phyloP scores from a whole-genome alignment of 1,284 basidiomycete genomes.

The Papiliotrema nemorosa region DNA sequence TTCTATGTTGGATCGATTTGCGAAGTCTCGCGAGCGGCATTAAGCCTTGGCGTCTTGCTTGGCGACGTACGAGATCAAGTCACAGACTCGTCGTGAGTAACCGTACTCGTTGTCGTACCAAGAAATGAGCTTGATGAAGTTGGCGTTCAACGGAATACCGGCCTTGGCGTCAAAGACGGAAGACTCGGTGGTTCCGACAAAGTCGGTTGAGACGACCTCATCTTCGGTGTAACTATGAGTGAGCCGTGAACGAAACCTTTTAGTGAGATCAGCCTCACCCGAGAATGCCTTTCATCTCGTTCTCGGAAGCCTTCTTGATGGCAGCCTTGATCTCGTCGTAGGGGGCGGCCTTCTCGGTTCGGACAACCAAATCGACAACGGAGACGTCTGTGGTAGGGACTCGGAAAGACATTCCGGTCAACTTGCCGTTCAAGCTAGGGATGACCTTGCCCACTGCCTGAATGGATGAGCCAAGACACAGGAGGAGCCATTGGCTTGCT shows the following conservation, averaged over 20 bases:
- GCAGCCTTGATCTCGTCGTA: constrained; percentile 91
- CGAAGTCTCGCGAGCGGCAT: not conserved
- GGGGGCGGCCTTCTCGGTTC: constrained; percentile 77
- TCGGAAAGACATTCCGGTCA: constrained; percentile 94
- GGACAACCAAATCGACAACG: constrained; percentile 95
- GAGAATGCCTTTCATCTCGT: constrained; percentile 72
- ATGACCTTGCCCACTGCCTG: constrained; percentile 97
- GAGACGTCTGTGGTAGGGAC: constrained; percentile 96
- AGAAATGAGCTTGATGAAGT: constrained; percentile 92
- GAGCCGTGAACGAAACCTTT: not conserved
- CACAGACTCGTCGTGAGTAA: constrained; percentile 91
- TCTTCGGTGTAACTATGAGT: constrained; percentile 78
- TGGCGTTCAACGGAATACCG: constrained; percentile 87
- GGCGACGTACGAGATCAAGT: constrained; percentile 80
- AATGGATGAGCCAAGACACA: constrained; percentile 1
- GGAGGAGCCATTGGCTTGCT: constrained; percentile 4
- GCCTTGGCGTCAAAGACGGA: constrained; percentile 90
- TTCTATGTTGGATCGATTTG: not conserved
- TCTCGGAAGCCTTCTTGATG: constrained; percentile 77
- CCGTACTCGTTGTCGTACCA: constrained; percentile 81
- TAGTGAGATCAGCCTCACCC: constrained; percentile 51
- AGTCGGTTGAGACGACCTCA: constrained; percentile 90
- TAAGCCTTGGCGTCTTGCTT: constrained; percentile 57
- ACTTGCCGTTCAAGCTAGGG: constrained; percentile 93
- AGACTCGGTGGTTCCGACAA: constrained; percentile 72